Evolutionary conservation across 1,284 basidiomycete species (phyloP).

Genomic region (Rugosomyces carneus): DNA sequence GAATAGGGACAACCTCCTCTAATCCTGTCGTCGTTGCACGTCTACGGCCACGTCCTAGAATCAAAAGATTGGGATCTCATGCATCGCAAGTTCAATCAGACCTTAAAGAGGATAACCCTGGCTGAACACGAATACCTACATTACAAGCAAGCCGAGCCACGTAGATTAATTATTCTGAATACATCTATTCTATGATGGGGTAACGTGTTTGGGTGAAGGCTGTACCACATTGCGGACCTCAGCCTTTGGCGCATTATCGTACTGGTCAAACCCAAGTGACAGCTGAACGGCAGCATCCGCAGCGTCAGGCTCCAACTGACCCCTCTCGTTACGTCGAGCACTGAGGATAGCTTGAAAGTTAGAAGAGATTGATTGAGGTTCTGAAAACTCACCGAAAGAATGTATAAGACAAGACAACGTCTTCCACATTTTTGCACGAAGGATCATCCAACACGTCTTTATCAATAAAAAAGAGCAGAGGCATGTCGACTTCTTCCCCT

Average conservation of each 20-base stretch:
- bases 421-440: conserved; percentile 77
- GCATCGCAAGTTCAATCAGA: conserved; percentile 5
- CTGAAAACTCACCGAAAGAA: conserved; percentile 77
- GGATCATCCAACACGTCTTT: conserved; percentile 94
- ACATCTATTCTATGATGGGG: conserved; percentile 8
- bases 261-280: conserved; percentile 70
- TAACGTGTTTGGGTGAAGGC: conserved; percentile 1
- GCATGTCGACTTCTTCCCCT: conserved; percentile 97
- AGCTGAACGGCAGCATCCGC: conserved; percentile 69
- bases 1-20: conserved; percentile 9
- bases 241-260: conserved; percentile 45
- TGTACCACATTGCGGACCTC: conserved; percentile 19
- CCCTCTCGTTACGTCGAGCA: conserved; percentile 72
- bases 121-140: too few species aligned
- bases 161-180: neutral
- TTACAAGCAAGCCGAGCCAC: too few species aligned
- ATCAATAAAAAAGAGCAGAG: conserved; percentile 98
- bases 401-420: conserved; percentile 93
- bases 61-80: conserved; percentile 5
- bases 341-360: conserved; percentile 32
- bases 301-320: conserved; percentile 84
- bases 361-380: neutral
- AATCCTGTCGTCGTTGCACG: conserved; percentile 16
- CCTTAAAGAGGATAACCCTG: neutral
- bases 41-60: conserved; percentile 18